Evolutionary conservation across 805 yeast genomes (phyloP), one percentile per base, ranked within the genome.

Genomic region (Hanseniaspora lachancei): DNA sequence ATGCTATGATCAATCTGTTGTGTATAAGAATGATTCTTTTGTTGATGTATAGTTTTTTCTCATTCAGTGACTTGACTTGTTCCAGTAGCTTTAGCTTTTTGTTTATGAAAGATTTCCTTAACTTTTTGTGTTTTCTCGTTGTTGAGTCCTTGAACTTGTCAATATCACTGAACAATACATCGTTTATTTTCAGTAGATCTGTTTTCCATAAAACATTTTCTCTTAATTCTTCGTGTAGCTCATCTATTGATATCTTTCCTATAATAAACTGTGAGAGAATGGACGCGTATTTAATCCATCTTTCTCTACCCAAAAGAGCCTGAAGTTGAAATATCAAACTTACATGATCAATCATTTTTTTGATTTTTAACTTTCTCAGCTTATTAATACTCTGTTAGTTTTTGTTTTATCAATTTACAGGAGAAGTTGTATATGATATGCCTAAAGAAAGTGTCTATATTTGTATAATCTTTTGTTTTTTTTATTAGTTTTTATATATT

Each of bases 221-320:
- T 18, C 80, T 78, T 55, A 91, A 73, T 68, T 91, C 98, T 21
- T 69, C 67, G 49, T 96, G 75, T 12, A 53, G 10, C 23, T 53
- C 56, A 24, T 23, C 23, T 24, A 53, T 24, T 1, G 95, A 84
- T 20, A 89, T 72, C 66, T 82, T 84, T 5, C 96, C 96, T 34
- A 85, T 73, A 34, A 91, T 72, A 62, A 89, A 91, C 53, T 78
- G 71, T 51, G 91, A 81, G 24, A 93, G 76, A 5, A 86, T 75
- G 56, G 82, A 84, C 59, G 95, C 89, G 67, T 91, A 91, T 57
- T 77, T 77, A 59, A 84, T 91, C 98, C 98, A 91, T 48, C 63
- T 66, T 55, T 80, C 79, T 47, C 77, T 72, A 1, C 97, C 97
- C 40, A 53, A 41, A 4, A 53, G 43, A 18, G 57, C 91, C n/a